Base-by-base conservation (phyloP, 768 basidiomycete species). In the Rhizopogon sp. region DNA sequence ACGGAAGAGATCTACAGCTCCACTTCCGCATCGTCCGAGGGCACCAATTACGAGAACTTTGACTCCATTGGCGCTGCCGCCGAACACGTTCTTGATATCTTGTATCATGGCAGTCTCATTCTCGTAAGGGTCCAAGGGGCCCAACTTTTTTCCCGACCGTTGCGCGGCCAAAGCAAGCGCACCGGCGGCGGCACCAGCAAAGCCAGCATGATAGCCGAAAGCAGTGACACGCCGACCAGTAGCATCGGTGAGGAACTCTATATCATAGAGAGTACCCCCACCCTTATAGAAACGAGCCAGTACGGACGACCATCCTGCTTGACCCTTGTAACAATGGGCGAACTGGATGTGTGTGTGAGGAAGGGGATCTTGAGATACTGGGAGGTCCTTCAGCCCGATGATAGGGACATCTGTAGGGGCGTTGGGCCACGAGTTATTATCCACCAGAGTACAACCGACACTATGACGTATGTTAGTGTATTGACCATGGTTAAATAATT, bases 201-300 rank as follows among this genome's bases (percentile, higher is more conserved):
- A 99, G 5, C 97, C 97, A 11, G 97, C 97, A 69, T 98, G 91
- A 76, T 88, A 99, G 7, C 97, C 97, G 65, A 99, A 99, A 0
- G 97, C 97, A 14, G 97, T 95, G 35, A 99, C 94, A 43, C 97
- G 88, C 29, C 96, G 81, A 13, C 95, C 93, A 39, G 63, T 75
- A 2, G 77, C 82, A 66, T 98, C 93, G 59, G 83, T 88, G 58
- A 98, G 78, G 74, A 98, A 99, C 73, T 99, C 97, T 54, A 98
- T 78, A 69, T 98, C 97, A 72, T 98, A 98, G 22, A 98, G 76
- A 11, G 84, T 87, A 33, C 94, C 96, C 20, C 79, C 77, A 13
- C 95, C 97, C 47, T 78, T 78, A 67, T 81, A 74, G 77, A 98
- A 99, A 17, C 97, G 88, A 31, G 84, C 77, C 29, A 99, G 83